Percentiles rank a stretch among this genome's conserved stretches.
Conservation (phyloP, 2,329 filamentous ascomycete genomes). For the Phaeosphaeriaceae sp. region DNA sequence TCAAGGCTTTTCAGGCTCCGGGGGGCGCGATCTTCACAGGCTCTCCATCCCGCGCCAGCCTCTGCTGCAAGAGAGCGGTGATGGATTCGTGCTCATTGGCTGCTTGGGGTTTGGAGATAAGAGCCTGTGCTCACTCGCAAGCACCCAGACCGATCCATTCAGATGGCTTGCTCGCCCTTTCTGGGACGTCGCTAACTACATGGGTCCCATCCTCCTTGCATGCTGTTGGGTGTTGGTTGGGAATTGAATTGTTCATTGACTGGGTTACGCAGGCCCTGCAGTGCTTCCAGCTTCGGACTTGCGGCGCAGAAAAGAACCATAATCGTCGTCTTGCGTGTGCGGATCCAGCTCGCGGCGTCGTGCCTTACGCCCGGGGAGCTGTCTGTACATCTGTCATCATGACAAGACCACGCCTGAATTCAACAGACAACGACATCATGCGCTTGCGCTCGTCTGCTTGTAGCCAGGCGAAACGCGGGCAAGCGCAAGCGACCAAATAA, state of each 20-base stretch:
- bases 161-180: slow-evolving; percentile 1
- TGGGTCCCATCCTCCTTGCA: slow-evolving; percentile 5
- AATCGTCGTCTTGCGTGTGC: not conserved
- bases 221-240: slow-evolving; percentile 3
- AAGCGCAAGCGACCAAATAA: slow-evolving; percentile 15
- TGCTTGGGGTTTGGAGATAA: slow-evolving; percentile 17
- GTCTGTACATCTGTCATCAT: slow-evolving; percentile 13
- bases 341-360: not conserved
- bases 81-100: slow-evolving; percentile 15
- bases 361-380: not conserved
- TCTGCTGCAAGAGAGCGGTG: slow-evolving; percentile 5
- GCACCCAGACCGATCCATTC: slow-evolving; percentile 16
- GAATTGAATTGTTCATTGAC: not conserved
- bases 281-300: not conserved
- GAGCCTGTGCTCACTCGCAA: slow-evolving; percentile 15
- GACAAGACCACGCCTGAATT: slow-evolving; percentile 10
- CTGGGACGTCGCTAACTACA: slow-evolving; percentile 1
- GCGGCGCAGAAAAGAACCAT: not conserved
- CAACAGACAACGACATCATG: not conserved
- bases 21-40: slow-evolving; percentile 23
- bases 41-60: slow-evolving; percentile 9
- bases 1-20: slow-evolving; percentile 6
- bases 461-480: not conserved
- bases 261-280: not conserved
- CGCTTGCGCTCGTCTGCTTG: not conserved